Base-by-base conservation (phyloP, 805 yeast genomes). In the Candida ipomoeae region DNA sequence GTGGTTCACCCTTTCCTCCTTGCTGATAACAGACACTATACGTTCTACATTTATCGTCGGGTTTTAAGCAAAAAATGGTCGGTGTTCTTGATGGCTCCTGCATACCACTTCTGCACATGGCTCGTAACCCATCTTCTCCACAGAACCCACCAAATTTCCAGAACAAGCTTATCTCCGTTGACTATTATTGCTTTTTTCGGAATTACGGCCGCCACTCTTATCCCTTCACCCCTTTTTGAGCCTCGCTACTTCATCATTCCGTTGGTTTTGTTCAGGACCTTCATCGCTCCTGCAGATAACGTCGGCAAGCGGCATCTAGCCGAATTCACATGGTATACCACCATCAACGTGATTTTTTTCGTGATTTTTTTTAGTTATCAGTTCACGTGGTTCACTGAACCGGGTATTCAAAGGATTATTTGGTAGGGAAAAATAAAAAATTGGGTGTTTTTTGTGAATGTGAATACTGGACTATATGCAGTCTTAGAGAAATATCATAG, bases 1-100 rank as follows among this genome's bases (percentile, higher is more conserved):
- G 71, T 85, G 2, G 84, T 83, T 2, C 99, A 94, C 65, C 97
- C 97, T 6, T 94, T 92, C 65, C 66, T 94, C 37, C 74, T 92
- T 40, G 95, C 98, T 0, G 99, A 94, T 66, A 94, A 94, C 69
- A 80, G 99, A 59, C 99, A 94, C 67, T 89, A 83, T 64, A 83
- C 96, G 0, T 94, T 94, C 65, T 94, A 94, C 67, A 68, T 94
- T 35, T 88, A 87, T 80, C 80, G 83, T 50, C 79, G 78, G 51
- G 60, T 94, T 26, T 78, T 92, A 41, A 68, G 79, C 56, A 69
- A 73, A 20, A 71, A 67, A 33, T 65, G 75, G 50, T 74, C 77
- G 49, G 72, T 81, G 17, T 71, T 79, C 48, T 70, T 76, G 50
- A 57, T 81, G 5, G 73, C 84, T 0, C 90, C 95, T 3, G 66